phyloP scores from a whole-genome alignment of 768 basidiomycete genomes.

The Thelephora ganbajun region DNA sequence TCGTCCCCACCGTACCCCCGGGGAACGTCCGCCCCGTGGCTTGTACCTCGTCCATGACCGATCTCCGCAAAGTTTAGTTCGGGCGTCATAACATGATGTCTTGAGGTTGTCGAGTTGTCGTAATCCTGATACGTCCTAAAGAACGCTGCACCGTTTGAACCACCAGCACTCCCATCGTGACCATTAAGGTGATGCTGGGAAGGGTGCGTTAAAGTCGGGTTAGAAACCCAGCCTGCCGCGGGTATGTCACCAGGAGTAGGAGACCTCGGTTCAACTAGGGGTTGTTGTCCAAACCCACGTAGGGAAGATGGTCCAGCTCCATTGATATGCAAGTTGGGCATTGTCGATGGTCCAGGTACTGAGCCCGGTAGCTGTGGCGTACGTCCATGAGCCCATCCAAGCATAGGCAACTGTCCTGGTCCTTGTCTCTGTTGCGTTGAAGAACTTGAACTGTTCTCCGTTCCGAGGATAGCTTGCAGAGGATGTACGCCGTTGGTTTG shows the following conservation, averaged over 20 bases:
- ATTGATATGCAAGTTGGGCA: too few species aligned
- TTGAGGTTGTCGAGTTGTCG: constrained; percentile 20
- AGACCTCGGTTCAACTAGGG: constrained; percentile 39
- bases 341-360: too few species aligned
- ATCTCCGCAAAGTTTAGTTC: constrained; percentile 68
- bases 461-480: too few species aligned
- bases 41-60: constrained; percentile 52
- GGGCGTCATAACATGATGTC: constrained; percentile 47
- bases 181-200: too few species aligned
- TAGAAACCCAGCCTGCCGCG: constrained; percentile 44
- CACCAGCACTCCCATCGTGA: too few species aligned
- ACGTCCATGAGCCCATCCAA: too few species aligned
- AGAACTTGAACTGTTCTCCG: too few species aligned
- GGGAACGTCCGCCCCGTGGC: constrained; percentile 8
- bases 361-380: too few species aligned
- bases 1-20: constrained; percentile 2
- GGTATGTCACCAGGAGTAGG: constrained; percentile 46
- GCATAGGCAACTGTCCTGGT: too few species aligned
- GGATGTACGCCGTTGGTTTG: too few species aligned
- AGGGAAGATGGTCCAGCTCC: too few species aligned
- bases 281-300: constrained; percentile 32
- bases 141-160: constrained; percentile 35
- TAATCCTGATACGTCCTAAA: constrained; percentile 44
- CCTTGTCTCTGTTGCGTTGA: too few species aligned
- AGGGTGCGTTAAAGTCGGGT: constrained; percentile 36